These are phyloP conservation scores for Eutypella sp. DNA, from an alignment of 2,329 filamentous ascomycete species.

Conservation along the genomic window DNA sequence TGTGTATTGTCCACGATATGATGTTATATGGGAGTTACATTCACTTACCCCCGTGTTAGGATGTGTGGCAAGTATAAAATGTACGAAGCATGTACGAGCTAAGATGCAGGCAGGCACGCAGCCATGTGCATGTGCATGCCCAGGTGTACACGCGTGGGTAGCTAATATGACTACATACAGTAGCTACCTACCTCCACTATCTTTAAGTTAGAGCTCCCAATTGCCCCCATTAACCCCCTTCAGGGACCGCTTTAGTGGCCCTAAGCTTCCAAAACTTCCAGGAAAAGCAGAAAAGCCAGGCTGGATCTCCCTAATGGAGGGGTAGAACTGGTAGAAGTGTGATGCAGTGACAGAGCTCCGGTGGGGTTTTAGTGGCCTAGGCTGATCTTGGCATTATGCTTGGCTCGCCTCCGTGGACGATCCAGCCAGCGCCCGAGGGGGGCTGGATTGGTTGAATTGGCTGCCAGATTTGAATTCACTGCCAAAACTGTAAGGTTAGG, in stretches of 20 bases:
- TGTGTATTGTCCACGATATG: too few species aligned
- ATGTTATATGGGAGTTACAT: too few species aligned
- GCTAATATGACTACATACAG: neutral
- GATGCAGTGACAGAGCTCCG: neutral
- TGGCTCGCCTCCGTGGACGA: neutral
- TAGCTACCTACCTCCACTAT: neutral
- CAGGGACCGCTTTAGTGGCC: too few species aligned
- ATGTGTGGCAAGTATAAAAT: too few species aligned
- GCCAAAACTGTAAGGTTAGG: too few species aligned
- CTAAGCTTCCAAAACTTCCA: too few species aligned
- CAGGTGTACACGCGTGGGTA: neutral
- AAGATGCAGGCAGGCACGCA: neutral
- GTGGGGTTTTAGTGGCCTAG: neutral
- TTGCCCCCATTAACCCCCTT: too few species aligned
- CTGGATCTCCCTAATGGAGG: neutral
- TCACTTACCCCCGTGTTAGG: too few species aligned
- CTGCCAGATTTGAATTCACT: too few species aligned
- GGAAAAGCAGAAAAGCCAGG: neutral
- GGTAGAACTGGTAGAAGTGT: neutral
- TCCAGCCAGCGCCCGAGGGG: too few species aligned
- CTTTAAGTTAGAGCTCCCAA: neutral
- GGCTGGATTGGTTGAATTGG: too few species aligned
- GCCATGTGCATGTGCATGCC: neutral
- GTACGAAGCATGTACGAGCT: neutral
- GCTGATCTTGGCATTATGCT: neutral